Conservation (phyloP, 305 asterid genomes). For the Fraxinus angustifolia region DNA sequence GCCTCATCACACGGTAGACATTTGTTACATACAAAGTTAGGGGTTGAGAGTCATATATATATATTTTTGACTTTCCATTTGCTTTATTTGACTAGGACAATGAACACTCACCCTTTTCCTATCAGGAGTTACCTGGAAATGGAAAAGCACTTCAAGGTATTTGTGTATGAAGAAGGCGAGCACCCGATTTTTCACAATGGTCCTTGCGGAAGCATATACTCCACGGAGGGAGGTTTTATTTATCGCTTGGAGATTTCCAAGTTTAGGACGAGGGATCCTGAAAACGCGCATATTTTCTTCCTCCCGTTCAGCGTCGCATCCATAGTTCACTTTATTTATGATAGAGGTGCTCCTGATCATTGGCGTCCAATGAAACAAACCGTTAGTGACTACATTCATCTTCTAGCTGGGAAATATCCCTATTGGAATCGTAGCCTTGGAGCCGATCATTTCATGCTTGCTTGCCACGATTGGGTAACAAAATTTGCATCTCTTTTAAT, state of each 20-base stretch:
- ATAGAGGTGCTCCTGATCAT: constrained; percentile 31
- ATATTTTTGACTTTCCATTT: neutral
- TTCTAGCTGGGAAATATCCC: constrained; percentile 54
- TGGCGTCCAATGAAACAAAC: constrained; percentile 76
- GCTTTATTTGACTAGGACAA: neutral
- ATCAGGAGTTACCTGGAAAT: constrained; percentile 80
- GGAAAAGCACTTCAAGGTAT: constrained; percentile 68
- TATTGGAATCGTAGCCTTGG: constrained; percentile 86
- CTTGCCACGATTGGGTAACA: constrained; percentile 94
- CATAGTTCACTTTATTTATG: constrained; percentile 69
- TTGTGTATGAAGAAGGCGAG: constrained; percentile 76
- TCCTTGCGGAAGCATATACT: constrained; percentile 78
- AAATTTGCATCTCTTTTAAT: neutral
- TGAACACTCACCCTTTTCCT: neutral
- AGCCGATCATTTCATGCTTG: constrained; percentile 76
- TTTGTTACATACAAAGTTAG: neutral
- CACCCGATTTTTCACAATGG: constrained; percentile 87
- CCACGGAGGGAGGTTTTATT: constrained; percentile 80
- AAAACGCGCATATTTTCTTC: constrained; percentile 62
- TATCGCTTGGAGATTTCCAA: constrained; percentile 52
- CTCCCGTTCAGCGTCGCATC: constrained; percentile 71
- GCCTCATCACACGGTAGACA: neutral
- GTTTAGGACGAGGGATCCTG: constrained; percentile 66
- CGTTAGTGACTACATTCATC: constrained; percentile 52
- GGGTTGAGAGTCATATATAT: neutral